Base-by-base conservation (phyloP, 306 rosid species). In the Cicer judaicum region DNA sequence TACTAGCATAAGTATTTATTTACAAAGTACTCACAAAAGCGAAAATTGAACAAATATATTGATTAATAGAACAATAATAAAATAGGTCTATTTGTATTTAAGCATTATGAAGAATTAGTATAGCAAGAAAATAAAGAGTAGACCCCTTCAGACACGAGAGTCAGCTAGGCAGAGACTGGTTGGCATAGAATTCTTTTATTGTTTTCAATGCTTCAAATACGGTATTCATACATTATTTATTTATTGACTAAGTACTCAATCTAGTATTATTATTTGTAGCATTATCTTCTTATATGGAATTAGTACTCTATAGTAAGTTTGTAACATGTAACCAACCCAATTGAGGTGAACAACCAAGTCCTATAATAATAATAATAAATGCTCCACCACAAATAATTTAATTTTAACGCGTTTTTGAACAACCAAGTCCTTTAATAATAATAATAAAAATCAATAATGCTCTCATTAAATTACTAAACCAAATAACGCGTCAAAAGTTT, bases 371-470 rank as follows among this genome's bases (percentile, higher is more conserved):
- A 18, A 18, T 18, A 18, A 18, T 48, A 48, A 48, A 48, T 48
- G 10, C 15, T 1, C 4, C 2, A 6, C 4, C 5, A 10, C 14
- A 1, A 48, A 48, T 12, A 11, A 48, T 62, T 73, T 39, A 86
- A 78, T 42, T 8, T 15, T 53, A 81, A 81, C 90, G 90, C 90
- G 88, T 75, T 59, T 79, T 75, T 57, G 77, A 73, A 72, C 59
- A 72, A 75, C 70, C 74, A 46, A 71, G 65, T 74, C 61, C 24
- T 5, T 36, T 24, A 24, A 14, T 47, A 16, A 36, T 15, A 21
- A 21, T 34, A 19, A 1, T 70, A 5, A 8, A 53, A 1, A 5
- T 64, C 1, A 46, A 44, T 72, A 56, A 13, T 5, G n/a, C 6
- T 40, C 2, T 24, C 29, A 24, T 24, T 24, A 24, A 50, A 66